Evolutionary conservation across 2,329 filamentous ascomycete genomes (phyloP).

Genomic region (Aureobasidium sp.): DNA sequence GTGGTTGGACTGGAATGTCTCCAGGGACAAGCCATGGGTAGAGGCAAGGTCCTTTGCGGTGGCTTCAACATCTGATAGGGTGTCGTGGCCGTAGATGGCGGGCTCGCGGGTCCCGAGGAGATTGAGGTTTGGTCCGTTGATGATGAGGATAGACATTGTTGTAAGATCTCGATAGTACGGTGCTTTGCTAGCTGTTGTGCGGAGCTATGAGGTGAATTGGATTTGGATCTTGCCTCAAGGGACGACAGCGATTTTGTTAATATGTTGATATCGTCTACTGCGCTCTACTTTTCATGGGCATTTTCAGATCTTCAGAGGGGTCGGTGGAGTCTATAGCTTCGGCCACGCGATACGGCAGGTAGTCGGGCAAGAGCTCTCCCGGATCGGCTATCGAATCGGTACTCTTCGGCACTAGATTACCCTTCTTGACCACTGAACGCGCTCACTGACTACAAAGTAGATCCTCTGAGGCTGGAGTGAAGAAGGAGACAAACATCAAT

Average conservation of each 20-base stretch:
- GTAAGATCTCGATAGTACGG: neutral
- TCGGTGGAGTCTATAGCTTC: neutral
- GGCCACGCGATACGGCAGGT: neutral
- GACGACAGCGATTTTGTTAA: neutral
- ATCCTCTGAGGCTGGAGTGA: too few relatives aligned
- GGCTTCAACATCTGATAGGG: constrained; percentile 53
- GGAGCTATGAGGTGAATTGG: neutral
- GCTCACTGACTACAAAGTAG: too few relatives aligned
- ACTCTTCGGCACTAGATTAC: neutral
- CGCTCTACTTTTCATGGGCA: neutral
- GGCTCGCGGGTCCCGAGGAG: constrained; percentile 69
- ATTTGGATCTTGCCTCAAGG: neutral
- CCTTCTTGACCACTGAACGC: too few relatives aligned
- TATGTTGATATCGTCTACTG: neutral
- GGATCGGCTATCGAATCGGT: neutral
- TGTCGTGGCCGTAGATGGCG: constrained; percentile 61
- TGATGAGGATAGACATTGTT: constrained; percentile 51
- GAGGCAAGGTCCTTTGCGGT: constrained; percentile 43
- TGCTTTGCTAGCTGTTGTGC: neutral
- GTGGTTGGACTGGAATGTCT: constrained; percentile 66
- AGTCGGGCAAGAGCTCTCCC: neutral
- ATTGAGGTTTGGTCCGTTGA: constrained; percentile 80
- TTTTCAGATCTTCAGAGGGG: neutral
- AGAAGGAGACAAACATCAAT: too few relatives aligned
- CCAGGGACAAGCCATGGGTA: constrained; percentile 42